Evolutionary conservation across 306 rosid genomes (phyloP), one percentile per base, ranked within the genome.

Genomic region (Coriaria nepalensis): DNA sequence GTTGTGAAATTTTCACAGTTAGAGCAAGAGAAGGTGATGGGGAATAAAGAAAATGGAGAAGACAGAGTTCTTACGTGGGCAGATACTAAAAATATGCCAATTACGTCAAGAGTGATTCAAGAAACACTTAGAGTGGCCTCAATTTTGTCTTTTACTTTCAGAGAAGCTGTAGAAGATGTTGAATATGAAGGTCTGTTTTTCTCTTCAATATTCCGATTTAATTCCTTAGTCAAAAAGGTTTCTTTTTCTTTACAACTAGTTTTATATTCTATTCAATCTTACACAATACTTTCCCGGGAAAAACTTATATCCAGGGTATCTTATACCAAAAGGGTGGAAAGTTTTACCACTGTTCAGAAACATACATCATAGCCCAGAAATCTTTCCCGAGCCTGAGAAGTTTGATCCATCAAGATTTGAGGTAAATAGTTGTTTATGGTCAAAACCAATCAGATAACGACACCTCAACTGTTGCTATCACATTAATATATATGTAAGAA

Each of bases 241-340:
- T 35, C 33, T 5, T 52, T 52, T 52, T 10, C 2, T 9, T 29
- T 29, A n/a, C 2, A 20, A 20, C 3, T 20, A 3, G 3, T 20
- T 20, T 20, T 20, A 1, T 20, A 20, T 20, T 20, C 29, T 20
- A 20, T 1, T 20, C n/a, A n/a, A n/a, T n/a, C n/a, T n/a, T 1
- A 20, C 29, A 20, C 29, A 1, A 1, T 20, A 3, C 3, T 20
- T 20, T 20, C 29, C 29, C 29, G 1, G 1, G 29, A 20, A 20
- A 20, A 20, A 20, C 1, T 20, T 20, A 20, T 20, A 20, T 49
- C 13, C 63, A 87, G 96, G 94, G 8, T 78, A 79, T 64, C 86
- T 90, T 13, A 85, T 90, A 42, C 98, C 98, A 33, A 90, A 85
- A 62, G 98, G 98, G 50, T 90, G 98, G 98, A 90, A 90, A 71